Evolutionary conservation across 2,329 filamentous ascomycete species (phyloP).

Genomic region (Fusarium hostae): DNA sequence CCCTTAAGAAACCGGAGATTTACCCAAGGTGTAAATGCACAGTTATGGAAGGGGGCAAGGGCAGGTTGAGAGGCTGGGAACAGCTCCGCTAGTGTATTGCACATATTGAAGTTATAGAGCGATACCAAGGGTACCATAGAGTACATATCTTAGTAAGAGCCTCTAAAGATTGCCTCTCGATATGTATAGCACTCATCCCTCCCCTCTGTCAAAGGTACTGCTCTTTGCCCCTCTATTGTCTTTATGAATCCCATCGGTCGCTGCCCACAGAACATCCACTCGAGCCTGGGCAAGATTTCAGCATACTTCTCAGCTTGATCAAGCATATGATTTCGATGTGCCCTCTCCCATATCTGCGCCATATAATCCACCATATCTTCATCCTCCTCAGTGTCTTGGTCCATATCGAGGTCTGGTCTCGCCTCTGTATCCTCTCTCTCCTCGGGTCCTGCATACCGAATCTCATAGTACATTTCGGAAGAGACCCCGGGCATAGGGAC

Average conservation of each 20-base stretch:
- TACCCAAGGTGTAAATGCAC: no score
- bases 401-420: background rate
- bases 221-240: background rate
- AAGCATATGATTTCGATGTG: constrained; percentile 36
- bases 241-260: background rate
- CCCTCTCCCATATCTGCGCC: constrained; percentile 5
- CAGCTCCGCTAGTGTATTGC: no score
- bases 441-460: background rate
- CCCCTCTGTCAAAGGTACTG: background rate
- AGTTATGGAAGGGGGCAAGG: no score
- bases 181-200: background rate
- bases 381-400: background rate
- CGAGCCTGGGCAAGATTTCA: constrained; percentile 9
- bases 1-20: no score
- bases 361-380: background rate
- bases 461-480: background rate
- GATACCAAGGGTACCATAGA: no score
- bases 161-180: background rate
- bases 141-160: no score
- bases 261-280: constrained; percentile 31
- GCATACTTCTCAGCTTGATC: constrained; percentile 21
- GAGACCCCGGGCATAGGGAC: background rate
- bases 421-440: background rate
- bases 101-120: no score
- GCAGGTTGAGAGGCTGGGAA: no score